phyloP scores from a whole-genome alignment of 2,329 filamentous ascomycete genomes.

The Escovopsis sp. region DNA sequence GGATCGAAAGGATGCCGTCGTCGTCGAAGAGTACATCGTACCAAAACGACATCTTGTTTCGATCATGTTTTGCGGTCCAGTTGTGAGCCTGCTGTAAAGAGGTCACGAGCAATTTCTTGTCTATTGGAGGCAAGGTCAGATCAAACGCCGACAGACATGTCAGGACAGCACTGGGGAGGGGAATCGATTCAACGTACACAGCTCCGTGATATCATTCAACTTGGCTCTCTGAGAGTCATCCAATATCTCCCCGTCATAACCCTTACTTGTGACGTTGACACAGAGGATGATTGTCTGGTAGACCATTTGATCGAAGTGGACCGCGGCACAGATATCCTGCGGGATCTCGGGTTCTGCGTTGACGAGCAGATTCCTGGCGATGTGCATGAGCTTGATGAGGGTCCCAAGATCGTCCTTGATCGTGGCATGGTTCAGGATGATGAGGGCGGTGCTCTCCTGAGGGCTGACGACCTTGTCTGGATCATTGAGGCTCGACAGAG shows the following conservation, averaged over 20 bases:
- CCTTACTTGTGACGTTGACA: conserved; percentile 52
- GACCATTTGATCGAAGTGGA: conserved; percentile 50
- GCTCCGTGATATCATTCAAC: conserved; percentile 46
- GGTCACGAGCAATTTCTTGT: conserved; percentile 51
- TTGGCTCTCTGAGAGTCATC: conserved; percentile 42
- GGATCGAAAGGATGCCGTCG: conserved; percentile 28
- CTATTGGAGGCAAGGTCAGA: conserved; percentile 18
- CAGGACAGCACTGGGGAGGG: neutral
- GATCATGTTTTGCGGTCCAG: conserved; percentile 53
- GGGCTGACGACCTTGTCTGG: conserved; percentile 42
- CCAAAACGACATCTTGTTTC: conserved; percentile 58
- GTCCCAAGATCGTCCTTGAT: conserved; percentile 48
- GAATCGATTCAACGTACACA: conserved; percentile 39
- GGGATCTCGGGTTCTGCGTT: conserved; percentile 49
- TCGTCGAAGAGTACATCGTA: conserved; percentile 50
- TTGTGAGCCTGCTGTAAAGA: conserved; percentile 53
- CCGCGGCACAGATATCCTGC: conserved; percentile 48
- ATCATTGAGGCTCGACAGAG: conserved; percentile 35
- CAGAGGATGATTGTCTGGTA: conserved; percentile 51
- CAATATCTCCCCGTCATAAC: conserved; percentile 47
- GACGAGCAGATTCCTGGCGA: conserved; percentile 48
- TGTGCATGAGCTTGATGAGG: conserved; percentile 52
- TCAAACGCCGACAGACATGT: too few relatives aligned
- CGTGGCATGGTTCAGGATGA: conserved; percentile 44
- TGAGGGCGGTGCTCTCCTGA: conserved; percentile 45